Evolutionary conservation across 305 asterid species (phyloP), one percentile per base, ranked within the genome.

Genomic region (Fraxinus dipetala): DNA sequence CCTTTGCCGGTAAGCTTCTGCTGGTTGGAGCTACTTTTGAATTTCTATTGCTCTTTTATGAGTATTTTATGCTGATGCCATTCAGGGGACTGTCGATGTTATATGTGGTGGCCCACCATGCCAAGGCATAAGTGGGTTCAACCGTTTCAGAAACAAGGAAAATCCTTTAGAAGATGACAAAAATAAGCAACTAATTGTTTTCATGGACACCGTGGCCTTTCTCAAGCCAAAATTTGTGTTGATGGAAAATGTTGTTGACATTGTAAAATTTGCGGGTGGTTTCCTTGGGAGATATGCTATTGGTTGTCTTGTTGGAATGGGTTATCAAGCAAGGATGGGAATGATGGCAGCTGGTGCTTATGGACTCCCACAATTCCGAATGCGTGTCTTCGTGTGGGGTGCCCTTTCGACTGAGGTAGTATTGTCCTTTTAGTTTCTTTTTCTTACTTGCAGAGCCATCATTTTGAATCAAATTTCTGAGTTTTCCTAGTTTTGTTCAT

Each of bases 51-150:
- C 32, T 9, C 2, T 9, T 61, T 20, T 13, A 20, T 61, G 16
- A 61, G 14, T 22, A 20, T 22, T 61, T 61, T 61, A 22, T 61
- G n/a, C 9, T 77, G 26, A 45, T 77, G 28, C 8, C 16, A 5
- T 8, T 54, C 69, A 87, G 92, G 92, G 89, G 11, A 35, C 38
- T 36, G 88, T 89, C 18, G 92, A 89, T 85, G 89, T 89, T 6
- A 80, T 89, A 75, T 89, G 91, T 16, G 91, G 91, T 16, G 91
- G 91, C 1, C 91, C 91, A 16, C 91, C 91, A 0, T 89, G 92
- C 40, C 92, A 89, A 79, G 92, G 92, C 18, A 87, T 89, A 35
- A 89, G 92, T 36, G 92, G 90, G 4, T 89, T 85, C 79, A 87
- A 89, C 28, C 85, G 90, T 3, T 89, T 84, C 34, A 69, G 92